These are phyloP conservation scores for Russula griseocarnosa DNA, from an alignment of 768 basidiomycete species.

Conservation along the genomic window DNA sequence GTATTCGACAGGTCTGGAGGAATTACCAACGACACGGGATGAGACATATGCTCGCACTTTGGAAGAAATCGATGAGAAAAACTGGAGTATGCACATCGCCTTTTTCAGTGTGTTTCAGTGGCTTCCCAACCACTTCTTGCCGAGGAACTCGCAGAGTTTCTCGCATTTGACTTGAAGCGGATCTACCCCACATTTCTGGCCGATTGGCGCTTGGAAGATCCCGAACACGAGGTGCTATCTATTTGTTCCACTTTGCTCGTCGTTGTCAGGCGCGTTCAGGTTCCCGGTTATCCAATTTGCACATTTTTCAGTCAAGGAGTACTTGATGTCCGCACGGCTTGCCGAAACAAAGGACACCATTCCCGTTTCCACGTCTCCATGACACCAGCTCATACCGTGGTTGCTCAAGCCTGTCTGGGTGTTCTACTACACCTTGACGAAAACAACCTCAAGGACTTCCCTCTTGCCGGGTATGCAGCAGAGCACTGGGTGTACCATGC, in stretches of 20 bases:
- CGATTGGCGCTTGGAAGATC: neutral
- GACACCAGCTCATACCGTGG: neutral
- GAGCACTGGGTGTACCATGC: neutral
- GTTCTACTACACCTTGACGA: neutral
- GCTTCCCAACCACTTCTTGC: neutral
- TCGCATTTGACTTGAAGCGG: neutral
- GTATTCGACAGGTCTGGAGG: neutral
- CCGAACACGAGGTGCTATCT: neutral
- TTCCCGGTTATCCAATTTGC: neutral
- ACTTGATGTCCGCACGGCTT: neutral
- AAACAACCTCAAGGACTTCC: neutral
- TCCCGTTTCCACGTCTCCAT: neutral
- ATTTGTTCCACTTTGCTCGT: neutral
- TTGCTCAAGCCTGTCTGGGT: neutral
- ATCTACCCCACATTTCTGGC: neutral
- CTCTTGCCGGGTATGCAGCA: neutral
- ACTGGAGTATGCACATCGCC: neutral
- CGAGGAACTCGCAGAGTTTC: constrained; percentile 1
- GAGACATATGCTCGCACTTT: neutral
- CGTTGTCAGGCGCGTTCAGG: neutral
- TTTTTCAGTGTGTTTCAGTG: neutral
- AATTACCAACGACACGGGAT: neutral
- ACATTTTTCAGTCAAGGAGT: neutral
- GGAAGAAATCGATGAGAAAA: neutral
- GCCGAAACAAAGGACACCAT: neutral